Conservation (phyloP, 805 yeast species). For the Monosporozyma servazzii region DNA sequence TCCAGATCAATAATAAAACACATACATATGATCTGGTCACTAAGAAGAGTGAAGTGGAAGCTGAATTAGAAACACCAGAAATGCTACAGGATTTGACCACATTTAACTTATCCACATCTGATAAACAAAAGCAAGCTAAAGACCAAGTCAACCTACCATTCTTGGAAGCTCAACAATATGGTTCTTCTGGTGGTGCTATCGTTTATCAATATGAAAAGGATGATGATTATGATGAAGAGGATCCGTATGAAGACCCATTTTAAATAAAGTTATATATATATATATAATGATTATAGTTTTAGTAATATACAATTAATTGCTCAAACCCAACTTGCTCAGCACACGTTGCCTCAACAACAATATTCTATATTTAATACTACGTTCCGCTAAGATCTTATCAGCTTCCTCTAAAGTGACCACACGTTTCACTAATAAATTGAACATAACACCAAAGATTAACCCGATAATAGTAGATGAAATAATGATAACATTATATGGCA, state of each 20-base stretch:
- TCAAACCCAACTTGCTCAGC: constrained; percentile 3
- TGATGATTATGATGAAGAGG: constrained; percentile 97
- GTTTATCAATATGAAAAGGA: constrained; percentile 93
- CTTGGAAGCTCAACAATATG: constrained; percentile 74
- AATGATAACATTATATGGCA: constrained; percentile 97
- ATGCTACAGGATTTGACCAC: constrained; percentile 72
- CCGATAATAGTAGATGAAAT: constrained; percentile 91
- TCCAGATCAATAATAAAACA: constrained; percentile 39
- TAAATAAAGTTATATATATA: constrained; percentile 23
- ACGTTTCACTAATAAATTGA: constrained; percentile 65
- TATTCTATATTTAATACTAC: constrained; percentile 18
- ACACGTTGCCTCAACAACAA: constrained; percentile 9
- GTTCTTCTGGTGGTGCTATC: constrained; percentile 76
- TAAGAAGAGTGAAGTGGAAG: constrained; percentile 12
- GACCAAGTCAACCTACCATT: constrained; percentile 88
- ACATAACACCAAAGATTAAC: constrained; percentile 77
- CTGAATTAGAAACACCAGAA: constrained; percentile 37
- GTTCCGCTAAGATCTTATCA: constrained; percentile 25
- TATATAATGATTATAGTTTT: background rate
- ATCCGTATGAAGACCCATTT: constrained; percentile 94
- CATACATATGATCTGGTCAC: constrained; percentile 35
- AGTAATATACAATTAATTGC: background rate
- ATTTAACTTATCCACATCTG: constrained; percentile 69
- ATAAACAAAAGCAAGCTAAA: constrained; percentile 64
- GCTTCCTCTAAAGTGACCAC: constrained; percentile 69